A percentile compares a stretch with the other conserved stretches of the same genome.
Evolutionary conservation across 2,329 filamentous ascomycete species (phyloP).

Genomic region (Rachicladosporium sp.): DNA sequence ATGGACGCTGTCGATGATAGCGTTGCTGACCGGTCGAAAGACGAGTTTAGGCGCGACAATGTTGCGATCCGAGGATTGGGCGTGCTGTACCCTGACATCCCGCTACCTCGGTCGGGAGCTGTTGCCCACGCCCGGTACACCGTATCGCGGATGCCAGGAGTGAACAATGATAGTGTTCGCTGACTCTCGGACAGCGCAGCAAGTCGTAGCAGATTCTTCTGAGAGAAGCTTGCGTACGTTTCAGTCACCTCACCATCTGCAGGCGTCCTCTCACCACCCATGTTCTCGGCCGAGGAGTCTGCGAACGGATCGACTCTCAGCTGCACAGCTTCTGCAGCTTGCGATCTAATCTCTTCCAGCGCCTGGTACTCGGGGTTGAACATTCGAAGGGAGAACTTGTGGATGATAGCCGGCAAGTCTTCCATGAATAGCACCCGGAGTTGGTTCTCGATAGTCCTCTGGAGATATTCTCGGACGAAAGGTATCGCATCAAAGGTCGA

Average conservation of each 20-base stretch:
- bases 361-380: slow-evolving; percentile 80
- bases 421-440: slow-evolving; percentile 94
- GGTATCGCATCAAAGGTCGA: slow-evolving; percentile 98
- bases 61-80: slow-evolving; percentile 31
- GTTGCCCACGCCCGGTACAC: slow-evolving; percentile 90
- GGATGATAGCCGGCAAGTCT: slow-evolving; percentile 90
- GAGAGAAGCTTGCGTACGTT: slow-evolving; percentile 81
- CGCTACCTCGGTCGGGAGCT: slow-evolving; percentile 57
- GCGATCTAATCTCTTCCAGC: slow-evolving; percentile 36
- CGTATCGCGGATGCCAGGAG: slow-evolving; percentile 73
- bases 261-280: slow-evolving; percentile 67
- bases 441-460: slow-evolving; percentile 90
- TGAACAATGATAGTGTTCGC: slow-evolving; percentile 80
- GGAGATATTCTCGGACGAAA: slow-evolving; percentile 92
- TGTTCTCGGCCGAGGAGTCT: slow-evolving; percentile 36
- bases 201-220: slow-evolving; percentile 80
- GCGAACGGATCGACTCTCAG: slow-evolving; percentile 30
- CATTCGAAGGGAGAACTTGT: slow-evolving; percentile 73
- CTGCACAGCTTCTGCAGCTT: slow-evolving; percentile 16
- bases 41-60: slow-evolving; percentile 35
- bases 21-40: slow-evolving; percentile 45
- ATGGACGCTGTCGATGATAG: slow-evolving; percentile 40
- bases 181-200: slow-evolving; percentile 78
- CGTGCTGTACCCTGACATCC: slow-evolving; percentile 28
- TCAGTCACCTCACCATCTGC: slow-evolving; percentile 59